Evolutionary conservation across 1,284 basidiomycete genomes (phyloP).

Genomic region (Violaceomyces palustris): DNA sequence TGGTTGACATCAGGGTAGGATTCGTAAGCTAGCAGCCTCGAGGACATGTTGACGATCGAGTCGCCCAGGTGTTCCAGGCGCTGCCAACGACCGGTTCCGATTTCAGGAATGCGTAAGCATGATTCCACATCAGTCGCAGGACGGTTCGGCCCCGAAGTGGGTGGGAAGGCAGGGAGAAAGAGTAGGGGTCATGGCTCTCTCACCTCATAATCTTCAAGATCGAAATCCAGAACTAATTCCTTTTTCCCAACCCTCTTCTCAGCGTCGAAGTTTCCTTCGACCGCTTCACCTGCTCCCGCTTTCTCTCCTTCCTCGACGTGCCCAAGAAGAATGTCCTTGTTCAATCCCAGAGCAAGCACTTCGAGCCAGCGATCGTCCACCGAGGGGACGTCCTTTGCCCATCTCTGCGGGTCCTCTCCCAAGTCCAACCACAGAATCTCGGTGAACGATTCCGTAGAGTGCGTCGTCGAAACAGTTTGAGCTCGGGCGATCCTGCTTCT

Average conservation of each 20-base stretch:
- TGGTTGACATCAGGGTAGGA: slow-evolving; percentile 29
- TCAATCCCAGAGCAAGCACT: slow-evolving; percentile 18
- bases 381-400: slow-evolving; percentile 15
- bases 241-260: no score
- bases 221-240: slow-evolving; percentile 26
- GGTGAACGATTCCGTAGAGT: no score
- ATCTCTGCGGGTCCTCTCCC: slow-evolving; percentile 18
- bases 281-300: neutral
- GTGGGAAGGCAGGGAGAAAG: no score
- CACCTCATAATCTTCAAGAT: slow-evolving; percentile 31
- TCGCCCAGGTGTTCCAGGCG: slow-evolving; percentile 28
- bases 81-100: no score
- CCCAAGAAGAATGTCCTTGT: slow-evolving; percentile 10
- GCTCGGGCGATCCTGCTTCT: no score
- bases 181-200: no score
- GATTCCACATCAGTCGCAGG: no score
- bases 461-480: no score
- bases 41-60: slow-evolving; percentile 33
- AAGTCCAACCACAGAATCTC: slow-evolving; percentile 22
- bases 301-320: neutral
- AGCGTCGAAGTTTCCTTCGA: slow-evolving; percentile 3
- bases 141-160: no score
- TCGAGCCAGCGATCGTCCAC: slow-evolving; percentile 30
- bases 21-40: slow-evolving; percentile 19
- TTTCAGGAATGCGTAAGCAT: no score